phyloP scores from a whole-genome alignment of 164 flowering plant genomes.

The Aristolochia californica region DNA sequence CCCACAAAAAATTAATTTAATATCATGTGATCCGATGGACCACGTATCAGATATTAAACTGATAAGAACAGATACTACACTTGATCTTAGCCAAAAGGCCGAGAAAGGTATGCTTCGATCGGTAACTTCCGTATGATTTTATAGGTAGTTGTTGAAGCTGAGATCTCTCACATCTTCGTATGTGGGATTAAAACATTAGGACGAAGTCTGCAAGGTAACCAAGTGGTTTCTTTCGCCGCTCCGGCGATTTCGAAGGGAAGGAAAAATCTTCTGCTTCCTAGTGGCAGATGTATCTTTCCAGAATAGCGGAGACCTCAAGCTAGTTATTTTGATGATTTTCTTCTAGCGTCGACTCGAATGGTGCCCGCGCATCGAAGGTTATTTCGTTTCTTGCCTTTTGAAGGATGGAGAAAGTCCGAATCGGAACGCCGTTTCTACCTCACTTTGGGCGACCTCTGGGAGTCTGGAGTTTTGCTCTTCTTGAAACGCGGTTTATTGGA shows the following conservation, averaged over 20 bases:
- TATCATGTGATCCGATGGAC: too few species aligned
- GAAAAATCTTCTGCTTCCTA: too few species aligned
- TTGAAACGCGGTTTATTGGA: slow-evolving; percentile 43
- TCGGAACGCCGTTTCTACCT: slow-evolving; percentile 29
- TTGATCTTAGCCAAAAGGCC: slow-evolving; percentile 65
- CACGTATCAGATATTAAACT: slow-evolving; percentile 47
- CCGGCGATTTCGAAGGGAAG: too few species aligned
- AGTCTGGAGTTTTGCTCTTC: slow-evolving; percentile 54
- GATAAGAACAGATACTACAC: slow-evolving; percentile 66
- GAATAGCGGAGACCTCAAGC: slow-evolving; percentile 4
- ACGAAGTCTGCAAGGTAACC: too few species aligned
- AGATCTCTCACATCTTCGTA: too few species aligned
- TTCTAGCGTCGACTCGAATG: slow-evolving; percentile 41
- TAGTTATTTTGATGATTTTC: slow-evolving; percentile 47
- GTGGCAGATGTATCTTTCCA: slow-evolving; percentile 10
- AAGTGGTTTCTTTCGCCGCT: too few species aligned
- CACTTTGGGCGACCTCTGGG: slow-evolving; percentile 65
- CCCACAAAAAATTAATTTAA: too few species aligned
- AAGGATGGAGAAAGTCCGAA: slow-evolving; percentile 25
- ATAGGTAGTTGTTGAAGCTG: too few species aligned
- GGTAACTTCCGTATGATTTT: too few species aligned
- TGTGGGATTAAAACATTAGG: too few species aligned
- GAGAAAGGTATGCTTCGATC: slow-evolving; percentile 33
- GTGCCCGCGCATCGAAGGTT: slow-evolving; percentile 29
- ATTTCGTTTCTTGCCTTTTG: neutral